Conservation (phyloP, 2,329 filamentous ascomycete species). For the Aspergillus oerlinghausenensis region DNA sequence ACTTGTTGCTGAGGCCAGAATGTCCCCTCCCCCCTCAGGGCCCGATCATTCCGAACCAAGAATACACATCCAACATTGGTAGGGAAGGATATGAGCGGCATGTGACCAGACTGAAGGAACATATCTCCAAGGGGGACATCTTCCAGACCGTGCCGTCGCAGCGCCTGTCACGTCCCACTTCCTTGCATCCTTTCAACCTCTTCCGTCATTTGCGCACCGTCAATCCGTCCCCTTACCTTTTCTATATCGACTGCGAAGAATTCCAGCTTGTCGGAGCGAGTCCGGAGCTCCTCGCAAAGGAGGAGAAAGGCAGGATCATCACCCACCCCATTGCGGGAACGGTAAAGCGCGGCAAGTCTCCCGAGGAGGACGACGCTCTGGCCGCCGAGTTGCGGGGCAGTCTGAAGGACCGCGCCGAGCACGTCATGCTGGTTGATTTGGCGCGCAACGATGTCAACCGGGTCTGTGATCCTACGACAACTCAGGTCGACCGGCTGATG, state of each 20-base stretch:
- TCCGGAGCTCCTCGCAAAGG: slow-evolving; percentile 90
- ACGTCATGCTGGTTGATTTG: slow-evolving; percentile 96
- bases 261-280: slow-evolving; percentile 96
- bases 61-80: slow-evolving; percentile 91
- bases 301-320: slow-evolving; percentile 79
- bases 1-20: slow-evolving; percentile 67
- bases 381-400: slow-evolving; percentile 72
- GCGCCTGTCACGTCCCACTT: slow-evolving; percentile 82
- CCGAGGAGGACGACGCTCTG: slow-evolving; percentile 75
- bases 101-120: slow-evolving; percentile 78
- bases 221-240: slow-evolving; percentile 95
- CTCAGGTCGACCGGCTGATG: slow-evolving; percentile 90
- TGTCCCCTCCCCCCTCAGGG: slow-evolving; percentile 72
- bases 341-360: slow-evolving; percentile 75
- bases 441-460: slow-evolving; percentile 96
- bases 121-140: slow-evolving; percentile 88
- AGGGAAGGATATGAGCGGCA: slow-evolving; percentile 84
- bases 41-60: slow-evolving; percentile 66
- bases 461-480: slow-evolving; percentile 84
- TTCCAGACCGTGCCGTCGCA: slow-evolving; percentile 97
- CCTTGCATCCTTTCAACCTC: slow-evolving; percentile 94
- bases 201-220: slow-evolving; percentile 95
- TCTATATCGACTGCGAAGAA: slow-evolving; percentile 85
- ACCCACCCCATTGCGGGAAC: slow-evolving; percentile 97
- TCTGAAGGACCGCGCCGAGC: slow-evolving; percentile 87